These are phyloP conservation scores for Candida boidinii DNA, from an alignment of 805 yeast genomes.

Conservation along the genomic window DNA sequence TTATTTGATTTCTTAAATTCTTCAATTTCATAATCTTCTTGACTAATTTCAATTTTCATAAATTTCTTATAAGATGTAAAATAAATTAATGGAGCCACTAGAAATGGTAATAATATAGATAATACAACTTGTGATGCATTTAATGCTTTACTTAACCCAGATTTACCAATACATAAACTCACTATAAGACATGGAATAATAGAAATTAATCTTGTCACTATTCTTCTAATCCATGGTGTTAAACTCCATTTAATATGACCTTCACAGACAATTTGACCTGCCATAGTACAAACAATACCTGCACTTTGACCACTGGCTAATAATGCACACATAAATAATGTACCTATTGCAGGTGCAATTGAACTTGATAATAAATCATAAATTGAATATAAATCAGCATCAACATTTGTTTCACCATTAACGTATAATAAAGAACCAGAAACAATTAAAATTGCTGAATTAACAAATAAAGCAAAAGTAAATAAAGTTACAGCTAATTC, in stretches of 20 bases:
- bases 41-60: conserved; percentile 45
- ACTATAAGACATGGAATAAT: conserved; percentile 69
- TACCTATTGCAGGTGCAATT: conserved; percentile 69
- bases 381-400: conserved; percentile 72
- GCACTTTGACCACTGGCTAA: conserved; percentile 77
- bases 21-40: conserved; percentile 2
- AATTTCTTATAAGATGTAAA: conserved; percentile 59
- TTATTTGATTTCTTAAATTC: conserved; percentile 1
- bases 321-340: conserved; percentile 73
- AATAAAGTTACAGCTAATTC: conserved; percentile 61
- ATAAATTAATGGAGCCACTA: conserved; percentile 73
- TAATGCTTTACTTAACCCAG: conserved; percentile 60
- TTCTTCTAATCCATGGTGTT: conserved; percentile 72
- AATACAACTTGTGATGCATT: conserved; percentile 76
- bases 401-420: conserved; percentile 45
- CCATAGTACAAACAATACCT: conserved; percentile 82
- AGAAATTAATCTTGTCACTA: conserved; percentile 64
- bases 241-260: conserved; percentile 77
- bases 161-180: conserved; percentile 56
- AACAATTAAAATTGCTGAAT: conserved; percentile 68
- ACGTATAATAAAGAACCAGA: conserved; percentile 70
- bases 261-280: conserved; percentile 84
- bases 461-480: conserved; percentile 77
- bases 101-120: conserved; percentile 67
- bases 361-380: conserved; percentile 45